A percentile compares a stretch with the other conserved stretches of the same genome.
phyloP scores from a whole-genome alignment of 495 filamentous ascomycete species.

The Xeromyces bisporus region DNA sequence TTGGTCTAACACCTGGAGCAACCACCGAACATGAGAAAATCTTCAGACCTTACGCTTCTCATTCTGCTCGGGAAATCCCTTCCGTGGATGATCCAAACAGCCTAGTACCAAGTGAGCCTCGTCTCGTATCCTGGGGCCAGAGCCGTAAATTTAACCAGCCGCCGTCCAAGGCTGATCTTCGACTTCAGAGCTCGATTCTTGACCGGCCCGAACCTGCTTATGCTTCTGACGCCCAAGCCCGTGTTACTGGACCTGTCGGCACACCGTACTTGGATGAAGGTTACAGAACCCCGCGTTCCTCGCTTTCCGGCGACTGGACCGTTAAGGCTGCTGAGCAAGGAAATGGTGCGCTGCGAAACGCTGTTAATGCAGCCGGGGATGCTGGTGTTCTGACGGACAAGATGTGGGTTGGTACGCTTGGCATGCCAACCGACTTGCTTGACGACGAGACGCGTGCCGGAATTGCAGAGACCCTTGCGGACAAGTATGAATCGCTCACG shows the following conservation, averaged over 20 bases:
- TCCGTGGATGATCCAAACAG: slow-evolving; percentile 14
- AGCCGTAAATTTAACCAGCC: slow-evolving; percentile 51
- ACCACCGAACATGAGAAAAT: slow-evolving; percentile 38
- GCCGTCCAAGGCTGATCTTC: slow-evolving; percentile 44
- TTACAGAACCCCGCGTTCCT: slow-evolving; percentile 28
- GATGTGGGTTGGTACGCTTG: slow-evolving; percentile 70
- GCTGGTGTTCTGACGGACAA: slow-evolving; percentile 43
- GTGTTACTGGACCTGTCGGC: slow-evolving; percentile 1
- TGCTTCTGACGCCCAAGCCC: neutral
- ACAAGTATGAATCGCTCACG: slow-evolving; percentile 56
- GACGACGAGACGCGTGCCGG: slow-evolving; percentile 49
- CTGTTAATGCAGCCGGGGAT: slow-evolving; percentile 51
- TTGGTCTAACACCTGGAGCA: slow-evolving; percentile 41
- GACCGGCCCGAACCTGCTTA: slow-evolving; percentile 33
- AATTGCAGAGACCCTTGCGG: slow-evolving; percentile 59
- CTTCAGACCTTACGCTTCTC: slow-evolving; percentile 36
- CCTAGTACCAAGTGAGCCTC: slow-evolving; percentile 40
- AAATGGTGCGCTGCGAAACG: slow-evolving; percentile 74
- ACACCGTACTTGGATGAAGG: slow-evolving; percentile 4
- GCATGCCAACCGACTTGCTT: slow-evolving; percentile 73
- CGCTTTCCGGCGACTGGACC: slow-evolving; percentile 52
- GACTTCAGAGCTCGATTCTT: slow-evolving; percentile 49
- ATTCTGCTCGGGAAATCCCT: slow-evolving; percentile 11
- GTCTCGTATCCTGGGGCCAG: slow-evolving; percentile 48
- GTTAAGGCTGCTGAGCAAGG: slow-evolving; percentile 69